phyloP scores from a whole-genome alignment of 2,329 filamentous ascomycete species.

The Endoconidiophora polonica region DNA sequence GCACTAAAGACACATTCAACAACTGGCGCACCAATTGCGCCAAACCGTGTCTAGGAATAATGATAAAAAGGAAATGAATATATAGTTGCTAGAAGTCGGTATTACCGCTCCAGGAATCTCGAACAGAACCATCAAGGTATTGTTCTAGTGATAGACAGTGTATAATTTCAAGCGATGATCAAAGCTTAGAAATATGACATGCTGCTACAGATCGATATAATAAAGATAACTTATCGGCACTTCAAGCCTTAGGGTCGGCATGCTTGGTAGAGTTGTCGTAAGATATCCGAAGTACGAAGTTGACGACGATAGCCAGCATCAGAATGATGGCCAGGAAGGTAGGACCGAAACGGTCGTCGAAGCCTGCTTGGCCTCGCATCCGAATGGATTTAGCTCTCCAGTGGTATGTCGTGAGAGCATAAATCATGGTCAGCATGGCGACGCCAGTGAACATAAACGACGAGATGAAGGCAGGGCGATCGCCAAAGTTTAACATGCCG shows the following conservation, averaged over 20 bases:
- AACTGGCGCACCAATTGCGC: too few species aligned
- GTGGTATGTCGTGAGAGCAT: slow-evolving; percentile 88
- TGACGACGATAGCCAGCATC: slow-evolving; percentile 79
- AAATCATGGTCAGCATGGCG: slow-evolving; percentile 87
- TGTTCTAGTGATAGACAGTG: not conserved
- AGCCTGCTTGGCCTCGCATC: slow-evolving; percentile 79
- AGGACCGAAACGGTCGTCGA: slow-evolving; percentile 90
- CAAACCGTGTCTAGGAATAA: too few species aligned
- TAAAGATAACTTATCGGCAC: too few species aligned
- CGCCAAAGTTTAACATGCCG: slow-evolving; percentile 95
- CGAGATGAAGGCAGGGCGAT: slow-evolving; percentile 82
- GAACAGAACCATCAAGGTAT: not conserved
- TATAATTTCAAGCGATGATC: not conserved
- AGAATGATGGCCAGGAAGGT: slow-evolving; percentile 78
- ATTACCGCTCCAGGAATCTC: not conserved
- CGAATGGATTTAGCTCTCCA: slow-evolving; percentile 92
- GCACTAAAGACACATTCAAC: too few species aligned
- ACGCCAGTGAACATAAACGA: slow-evolving; percentile 88
- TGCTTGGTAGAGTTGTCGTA: slow-evolving; percentile 19
- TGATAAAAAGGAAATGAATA: too few species aligned
- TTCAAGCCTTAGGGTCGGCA: slow-evolving; percentile 3
- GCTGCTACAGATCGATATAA: not conserved
- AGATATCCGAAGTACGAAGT: slow-evolving; percentile 70
- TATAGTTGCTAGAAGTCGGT: too few species aligned
- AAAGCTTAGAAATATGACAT: too few species aligned